Percentiles rank a stretch among this genome's conserved stretches.
Evolutionary conservation across 2,329 filamentous ascomycete genomes (phyloP).

Genomic region (Alternaria ventricosa): DNA sequence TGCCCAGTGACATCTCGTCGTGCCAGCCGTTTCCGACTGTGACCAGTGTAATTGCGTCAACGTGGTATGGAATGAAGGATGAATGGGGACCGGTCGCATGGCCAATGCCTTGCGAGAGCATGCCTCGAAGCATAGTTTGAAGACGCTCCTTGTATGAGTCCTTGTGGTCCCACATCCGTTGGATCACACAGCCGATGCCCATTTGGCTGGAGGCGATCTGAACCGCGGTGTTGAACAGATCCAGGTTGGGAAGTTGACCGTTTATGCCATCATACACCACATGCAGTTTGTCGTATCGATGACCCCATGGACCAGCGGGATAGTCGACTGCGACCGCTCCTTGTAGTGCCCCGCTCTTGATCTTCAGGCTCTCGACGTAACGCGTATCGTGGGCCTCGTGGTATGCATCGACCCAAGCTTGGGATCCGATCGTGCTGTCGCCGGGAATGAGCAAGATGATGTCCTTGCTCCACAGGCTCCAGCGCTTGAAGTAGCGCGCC

Average conservation of each 20-base stretch:
- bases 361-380: slow-evolving; percentile 74
- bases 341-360: slow-evolving; percentile 93
- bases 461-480: slow-evolving; percentile 99
- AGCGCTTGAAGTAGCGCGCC: slow-evolving; percentile 93
- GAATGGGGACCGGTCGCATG: slow-evolving; percentile 91
- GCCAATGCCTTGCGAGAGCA: slow-evolving; percentile 89
- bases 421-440: slow-evolving; percentile 87
- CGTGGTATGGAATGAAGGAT: slow-evolving; percentile 95
- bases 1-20: slow-evolving; percentile 94
- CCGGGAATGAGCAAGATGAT: slow-evolving; percentile 90
- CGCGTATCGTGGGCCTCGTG: slow-evolving; percentile 82
- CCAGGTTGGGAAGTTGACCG: slow-evolving; percentile 92
- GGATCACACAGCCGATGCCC: slow-evolving; percentile 82
- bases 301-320: slow-evolving; percentile 70
- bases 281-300: slow-evolving; percentile 85
- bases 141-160: slow-evolving; percentile 83
- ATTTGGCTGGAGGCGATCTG: slow-evolving; percentile 89
- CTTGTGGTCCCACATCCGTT: slow-evolving; percentile 81
- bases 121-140: slow-evolving; percentile 86
- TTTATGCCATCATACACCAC: slow-evolving; percentile 96
- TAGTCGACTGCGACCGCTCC: slow-evolving; percentile 95
- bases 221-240: slow-evolving; percentile 93
- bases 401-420: slow-evolving; percentile 98
- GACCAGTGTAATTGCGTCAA: slow-evolving; percentile 93
- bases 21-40: slow-evolving; percentile 93